phyloP scores from a whole-genome alignment of 2,329 filamentous ascomycete genomes.

The Penicillium sp. region DNA sequence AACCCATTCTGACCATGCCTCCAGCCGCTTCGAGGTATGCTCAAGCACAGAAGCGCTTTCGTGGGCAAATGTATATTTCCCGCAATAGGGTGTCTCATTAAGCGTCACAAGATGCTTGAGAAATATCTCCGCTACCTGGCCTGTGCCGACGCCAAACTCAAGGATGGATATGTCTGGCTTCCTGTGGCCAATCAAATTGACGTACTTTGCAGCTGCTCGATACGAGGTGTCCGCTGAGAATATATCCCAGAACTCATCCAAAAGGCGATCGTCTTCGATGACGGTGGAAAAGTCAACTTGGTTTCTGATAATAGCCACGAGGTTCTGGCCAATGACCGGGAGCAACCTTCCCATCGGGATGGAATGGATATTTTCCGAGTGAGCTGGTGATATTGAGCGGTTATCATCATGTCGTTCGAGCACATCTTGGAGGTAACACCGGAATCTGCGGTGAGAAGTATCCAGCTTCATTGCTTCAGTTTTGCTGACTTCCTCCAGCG shows the following conservation, averaged over 20 bases:
- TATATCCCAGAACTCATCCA: conserved; percentile 1
- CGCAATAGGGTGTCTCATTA: conserved; percentile 2
- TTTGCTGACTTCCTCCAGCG: neutral
- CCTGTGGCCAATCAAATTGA: conserved; percentile 18
- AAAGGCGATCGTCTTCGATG: neutral
- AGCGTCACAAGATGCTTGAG: neutral
- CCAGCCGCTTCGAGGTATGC: neutral
- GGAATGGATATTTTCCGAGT: neutral
- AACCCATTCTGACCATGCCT: conserved; percentile 8
- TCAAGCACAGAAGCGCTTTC: neutral
- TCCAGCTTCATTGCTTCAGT: neutral
- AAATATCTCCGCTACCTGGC: conserved; percentile 8
- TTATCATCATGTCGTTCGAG: neutral
- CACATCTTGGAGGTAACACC: conserved; percentile 2
- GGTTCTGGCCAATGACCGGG: conserved; percentile 5
- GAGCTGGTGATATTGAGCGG: neutral
- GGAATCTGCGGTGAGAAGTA: conserved; percentile 4
- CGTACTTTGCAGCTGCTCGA: conserved; percentile 8
- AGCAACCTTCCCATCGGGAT: conserved; percentile 8
- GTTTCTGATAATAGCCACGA: conserved; percentile 6
- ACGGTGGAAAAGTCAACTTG: neutral
- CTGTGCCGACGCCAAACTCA: conserved; percentile 19
- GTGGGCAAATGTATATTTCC: conserved; percentile 16
- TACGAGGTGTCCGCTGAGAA: conserved; percentile 5
- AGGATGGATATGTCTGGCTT: conserved; percentile 24